Base-by-base conservation (phyloP, 305 asterid species). In the Lippia alba region DNA sequence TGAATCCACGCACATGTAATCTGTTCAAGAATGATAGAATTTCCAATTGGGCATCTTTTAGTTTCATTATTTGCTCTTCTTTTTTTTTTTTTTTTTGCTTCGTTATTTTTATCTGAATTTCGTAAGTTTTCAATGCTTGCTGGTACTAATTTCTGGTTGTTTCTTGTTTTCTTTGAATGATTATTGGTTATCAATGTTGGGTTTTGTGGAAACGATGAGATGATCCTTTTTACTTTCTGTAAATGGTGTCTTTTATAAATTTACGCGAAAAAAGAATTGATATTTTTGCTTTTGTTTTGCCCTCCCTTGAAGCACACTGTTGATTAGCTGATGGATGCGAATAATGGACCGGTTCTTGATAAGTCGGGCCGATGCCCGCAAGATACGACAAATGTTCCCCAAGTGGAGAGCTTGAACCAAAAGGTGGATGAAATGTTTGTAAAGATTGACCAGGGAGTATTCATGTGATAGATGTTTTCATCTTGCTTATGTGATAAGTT, bases 401-500 rank as follows among this genome's bases (percentile, higher is more conserved):
- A 72, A 57, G 71, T 77, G 56, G 92, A 87, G 77, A 76, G 79
- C 78, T 53, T 85, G 68, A 82, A 83, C 75, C 81, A 66, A 69
- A 72, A 74, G 53, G 87, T 86, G 66, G 92, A 84, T 69, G 89
- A 83, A 62, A 73, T 85, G 56, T 82, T 64, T 60, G 12, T 36
- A 55, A 79, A 74, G 78, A 94, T 90, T 71, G 91, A 86, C 68
- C 82, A 86, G 92, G 98, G 85, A 69, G 61, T 56, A 44, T 53
- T 53, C 61, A 19, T 39, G 15, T 8, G 1, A 16, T 16, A 33
- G 41, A 20, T 54, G 55, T 59, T 19, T 63, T 51, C 44, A 56
- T 11, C 55, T 57, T 70, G 36, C 24, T 51, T 15, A 6, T 50
- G 1, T 36, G 9, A 55, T 67, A 16, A 6, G 41, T 51, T 0